phyloP scores from a whole-genome alignment of 805 yeast genomes.

The Nadsonia fulvescens region DNA sequence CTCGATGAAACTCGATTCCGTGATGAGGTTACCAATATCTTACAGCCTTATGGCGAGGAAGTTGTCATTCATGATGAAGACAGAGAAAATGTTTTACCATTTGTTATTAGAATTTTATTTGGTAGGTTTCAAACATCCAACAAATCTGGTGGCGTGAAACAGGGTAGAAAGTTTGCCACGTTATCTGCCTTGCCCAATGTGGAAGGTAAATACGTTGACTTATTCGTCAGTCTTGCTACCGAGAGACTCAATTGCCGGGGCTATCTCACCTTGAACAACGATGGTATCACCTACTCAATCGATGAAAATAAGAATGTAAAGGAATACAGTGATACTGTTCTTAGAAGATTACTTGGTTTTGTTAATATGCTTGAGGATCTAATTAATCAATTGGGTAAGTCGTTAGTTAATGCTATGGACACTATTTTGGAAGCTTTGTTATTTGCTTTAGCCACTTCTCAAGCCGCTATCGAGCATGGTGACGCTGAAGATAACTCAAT shows the following conservation, averaged over 20 bases:
- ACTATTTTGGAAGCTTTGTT: conserved; percentile 39
- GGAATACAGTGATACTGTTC: too few species aligned
- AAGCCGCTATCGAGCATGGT: too few species aligned
- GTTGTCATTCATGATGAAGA: conserved; percentile 42
- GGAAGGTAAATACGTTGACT: conserved; percentile 26
- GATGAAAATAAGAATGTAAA: too few species aligned
- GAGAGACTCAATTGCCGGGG: too few species aligned
- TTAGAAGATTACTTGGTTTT: conserved; percentile 32
- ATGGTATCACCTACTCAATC: too few species aligned
- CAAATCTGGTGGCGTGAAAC: conserved; percentile 48
- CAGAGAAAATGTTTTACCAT: conserved; percentile 40
- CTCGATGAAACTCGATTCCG: conserved; percentile 70
- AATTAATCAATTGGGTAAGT: conserved; percentile 39
- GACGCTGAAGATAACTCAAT: too few species aligned
- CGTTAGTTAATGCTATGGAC: conserved; percentile 29
- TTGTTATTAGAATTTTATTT: conserved; percentile 59
- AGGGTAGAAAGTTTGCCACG: conserved; percentile 38
- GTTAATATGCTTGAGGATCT: conserved; percentile 41
- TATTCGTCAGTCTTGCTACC: conserved; percentile 48
- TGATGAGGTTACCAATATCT: conserved; percentile 60
- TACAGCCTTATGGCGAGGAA: conserved; percentile 32
- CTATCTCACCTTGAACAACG: too few species aligned
- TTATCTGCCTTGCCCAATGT: conserved; percentile 19
- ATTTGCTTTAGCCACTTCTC: too few species aligned
- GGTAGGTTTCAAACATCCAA: conserved; percentile 63